phyloP scores from a whole-genome alignment of 192 early-diverging fungal genomes.

The Coemansia umbellata region DNA sequence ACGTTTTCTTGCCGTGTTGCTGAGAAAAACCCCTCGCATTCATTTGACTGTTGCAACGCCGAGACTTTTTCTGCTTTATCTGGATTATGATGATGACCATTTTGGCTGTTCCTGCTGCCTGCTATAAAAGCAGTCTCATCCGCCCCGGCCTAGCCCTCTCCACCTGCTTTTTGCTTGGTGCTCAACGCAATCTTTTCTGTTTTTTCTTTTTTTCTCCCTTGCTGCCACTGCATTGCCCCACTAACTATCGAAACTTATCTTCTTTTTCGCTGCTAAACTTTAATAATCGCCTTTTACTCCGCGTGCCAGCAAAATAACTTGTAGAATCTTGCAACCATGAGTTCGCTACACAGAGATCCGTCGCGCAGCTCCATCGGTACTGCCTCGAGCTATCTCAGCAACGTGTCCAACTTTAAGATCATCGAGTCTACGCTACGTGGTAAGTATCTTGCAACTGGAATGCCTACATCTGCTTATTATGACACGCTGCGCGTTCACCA shows the following conservation, averaged over 20 bases:
- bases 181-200: no score
- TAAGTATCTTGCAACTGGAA: conserved; percentile 44
- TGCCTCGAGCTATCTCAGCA: conserved; percentile 66
- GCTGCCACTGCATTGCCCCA: neutral
- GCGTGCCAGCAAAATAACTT: no score
- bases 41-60: no score
- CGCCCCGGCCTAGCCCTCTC: neutral
- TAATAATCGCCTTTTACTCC: neutral
- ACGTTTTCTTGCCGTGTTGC: no score
- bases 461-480: no score
- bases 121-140: neutral
- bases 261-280: neutral
- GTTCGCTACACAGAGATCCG: conserved; percentile 33
- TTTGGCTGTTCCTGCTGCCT: no score
- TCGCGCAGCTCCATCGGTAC: conserved; percentile 45
- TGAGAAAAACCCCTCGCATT: no score
- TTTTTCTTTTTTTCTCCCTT: neutral
- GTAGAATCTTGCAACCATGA: conserved; percentile 41
- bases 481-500: no score
- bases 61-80: no score
- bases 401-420: conserved; percentile 89
- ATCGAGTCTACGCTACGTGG: conserved; percentile 94
- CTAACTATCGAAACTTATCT: neutral
- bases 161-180: no score
- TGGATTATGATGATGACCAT: no score